Evolutionary conservation across 106 monocot species (phyloP), one percentile per base, ranked within the genome.

Genomic region (Ottelia alismoides): DNA sequence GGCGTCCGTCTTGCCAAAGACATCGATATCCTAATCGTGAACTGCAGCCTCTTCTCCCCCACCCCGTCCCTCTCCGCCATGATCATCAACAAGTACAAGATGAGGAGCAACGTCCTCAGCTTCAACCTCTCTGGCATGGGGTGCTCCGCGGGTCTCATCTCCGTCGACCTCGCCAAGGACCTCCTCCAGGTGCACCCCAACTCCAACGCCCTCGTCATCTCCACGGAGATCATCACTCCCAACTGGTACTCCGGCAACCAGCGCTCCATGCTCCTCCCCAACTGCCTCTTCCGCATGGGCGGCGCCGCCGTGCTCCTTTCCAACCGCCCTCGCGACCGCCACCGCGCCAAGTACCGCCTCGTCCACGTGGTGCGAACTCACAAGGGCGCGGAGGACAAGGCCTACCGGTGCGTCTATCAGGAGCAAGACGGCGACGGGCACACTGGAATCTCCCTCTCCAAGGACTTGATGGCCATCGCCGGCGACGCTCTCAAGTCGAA

Each of bases 161-260:
- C 57, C 57, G 20, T 57, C 20, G 57, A 57, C 57, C 57, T 57
- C 19, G 57, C 57, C 57, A 57, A 25, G 43, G 57, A 57, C 43
- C 57, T 57, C 17, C 57, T 57, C 22, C 57, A 57, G 23, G 57
- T 57, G n/a, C 57, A 57, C 25, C 17, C 30, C 11, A 31, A 20
- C 27, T 30, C 56, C 30, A 19, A 30, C 20, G 56, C 56, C 20
- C 30, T 56, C 30, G 56, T 56, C 30, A 4, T 56, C 14, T 30
- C 30, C 30, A 56, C 56, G 11, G 56, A 56, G 30, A 56, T 30
- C 16, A 56, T 56, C 3, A 56, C 56, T 17, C 56, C 29, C 30
- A 56, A 56, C 30, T 56, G 56, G 56, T 56, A 56, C 56, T 31
- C 31, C 6, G 56, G 56, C 10, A 56, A 56, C 20, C 17, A 1